phyloP scores from a whole-genome alignment of 2,329 filamentous ascomycete species.

The Sordariomycetes sp. region DNA sequence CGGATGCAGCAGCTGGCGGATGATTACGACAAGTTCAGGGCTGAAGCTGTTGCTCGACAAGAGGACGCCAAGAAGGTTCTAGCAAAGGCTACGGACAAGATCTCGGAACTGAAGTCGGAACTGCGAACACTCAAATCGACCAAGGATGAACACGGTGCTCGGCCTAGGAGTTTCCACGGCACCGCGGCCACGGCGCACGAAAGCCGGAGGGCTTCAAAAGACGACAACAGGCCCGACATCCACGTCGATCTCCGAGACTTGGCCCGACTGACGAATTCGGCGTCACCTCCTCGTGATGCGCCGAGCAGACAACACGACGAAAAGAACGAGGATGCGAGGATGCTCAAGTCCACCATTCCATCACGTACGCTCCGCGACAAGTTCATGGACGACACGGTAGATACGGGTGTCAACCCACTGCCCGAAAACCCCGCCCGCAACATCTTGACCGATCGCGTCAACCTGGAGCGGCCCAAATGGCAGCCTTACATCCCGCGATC shows the following conservation, averaged over 20 bases:
- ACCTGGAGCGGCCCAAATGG: slow-evolving; percentile 24
- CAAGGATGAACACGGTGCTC: not conserved
- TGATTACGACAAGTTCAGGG: slow-evolving; percentile 43
- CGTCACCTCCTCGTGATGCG: not conserved
- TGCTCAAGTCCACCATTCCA: not conserved
- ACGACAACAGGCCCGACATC: not conserved
- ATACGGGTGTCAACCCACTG: slow-evolving; percentile 3
- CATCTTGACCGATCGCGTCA: slow-evolving; percentile 2
- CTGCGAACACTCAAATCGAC: slow-evolving; percentile 25
- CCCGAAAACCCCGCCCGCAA: not conserved
- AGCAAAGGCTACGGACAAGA: slow-evolving; percentile 45
- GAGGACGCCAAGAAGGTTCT: slow-evolving; percentile 44
- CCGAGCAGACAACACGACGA: not conserved
- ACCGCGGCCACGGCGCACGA: slow-evolving; percentile 1
- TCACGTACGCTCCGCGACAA: slow-evolving; percentile 21
- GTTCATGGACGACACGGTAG: slow-evolving; percentile 18
- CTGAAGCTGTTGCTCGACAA: slow-evolving; percentile 41
- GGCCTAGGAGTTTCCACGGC: slow-evolving; percentile 3
- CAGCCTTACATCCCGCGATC: slow-evolving; percentile 29
- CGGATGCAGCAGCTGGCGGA: slow-evolving; percentile 35
- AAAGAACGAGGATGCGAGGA: slow-evolving; percentile 6
- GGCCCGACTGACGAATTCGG: slow-evolving; percentile 3
- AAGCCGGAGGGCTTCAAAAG: slow-evolving; percentile 6
- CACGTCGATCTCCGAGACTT: slow-evolving; percentile 3
- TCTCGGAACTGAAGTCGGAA: slow-evolving; percentile 43